Conservation (phyloP, 257 asterid species). For the Plantago ovata region DNA sequence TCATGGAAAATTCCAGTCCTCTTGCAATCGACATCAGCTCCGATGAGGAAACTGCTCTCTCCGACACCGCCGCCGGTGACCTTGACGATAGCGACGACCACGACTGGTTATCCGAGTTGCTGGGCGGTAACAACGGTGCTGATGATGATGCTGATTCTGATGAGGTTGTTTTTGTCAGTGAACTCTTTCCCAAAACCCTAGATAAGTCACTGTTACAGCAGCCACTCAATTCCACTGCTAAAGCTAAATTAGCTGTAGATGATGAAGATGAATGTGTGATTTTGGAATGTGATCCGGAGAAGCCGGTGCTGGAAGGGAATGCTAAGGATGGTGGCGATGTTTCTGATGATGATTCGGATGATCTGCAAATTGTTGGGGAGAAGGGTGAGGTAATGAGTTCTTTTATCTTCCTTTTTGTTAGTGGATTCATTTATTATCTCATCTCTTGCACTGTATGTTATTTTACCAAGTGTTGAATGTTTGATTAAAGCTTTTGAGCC, state of each 20-base stretch:
- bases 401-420: neutral
- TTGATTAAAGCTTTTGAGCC: neutral
- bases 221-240: conserved; percentile 15
- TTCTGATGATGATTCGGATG: conserved; percentile 51
- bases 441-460: neutral
- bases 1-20: no score
- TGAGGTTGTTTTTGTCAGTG: conserved; percentile 48
- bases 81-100: conserved; percentile 33
- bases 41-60: no score
- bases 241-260: conserved; percentile 26
- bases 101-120: conserved; percentile 49
- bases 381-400: conserved; percentile 73
- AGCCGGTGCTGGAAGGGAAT: conserved; percentile 25
- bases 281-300: conserved; percentile 71
- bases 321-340: conserved; percentile 13
- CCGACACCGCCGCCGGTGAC: no score
- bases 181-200: conserved; percentile 28
- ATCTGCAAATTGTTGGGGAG: conserved; percentile 58
- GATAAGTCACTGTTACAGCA: no score
- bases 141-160: conserved; percentile 39
- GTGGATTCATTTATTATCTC: neutral
- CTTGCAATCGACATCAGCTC: no score
- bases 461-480: no score
- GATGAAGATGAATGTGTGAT: conserved; percentile 68
- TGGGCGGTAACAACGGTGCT: conserved; percentile 37